A percentile compares a stretch with the other conserved stretches of the same genome.
Evolutionary conservation across 2,329 filamentous ascomycete species (phyloP).

Genomic region (Sporothrix mexicana): DNA sequence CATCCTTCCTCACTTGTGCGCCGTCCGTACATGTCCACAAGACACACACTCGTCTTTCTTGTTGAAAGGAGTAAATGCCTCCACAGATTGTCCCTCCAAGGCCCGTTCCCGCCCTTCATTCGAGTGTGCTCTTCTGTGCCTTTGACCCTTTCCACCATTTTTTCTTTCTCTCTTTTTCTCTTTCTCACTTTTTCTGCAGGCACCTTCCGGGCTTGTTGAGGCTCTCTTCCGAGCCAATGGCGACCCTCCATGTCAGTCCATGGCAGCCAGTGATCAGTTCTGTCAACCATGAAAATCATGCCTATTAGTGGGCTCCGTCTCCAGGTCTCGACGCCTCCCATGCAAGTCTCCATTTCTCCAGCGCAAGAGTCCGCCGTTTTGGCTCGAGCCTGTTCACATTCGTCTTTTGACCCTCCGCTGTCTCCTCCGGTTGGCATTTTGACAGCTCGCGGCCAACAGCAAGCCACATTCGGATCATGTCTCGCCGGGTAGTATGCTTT

Average conservation of each 20-base stretch:
- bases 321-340: too few relatives aligned
- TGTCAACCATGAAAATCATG: not conserved
- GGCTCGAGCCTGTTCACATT: not conserved
- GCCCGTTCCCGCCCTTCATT: not conserved
- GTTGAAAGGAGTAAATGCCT: not conserved
- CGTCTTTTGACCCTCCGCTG: not conserved
- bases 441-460: not conserved
- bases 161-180: not conserved
- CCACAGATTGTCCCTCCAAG: not conserved
- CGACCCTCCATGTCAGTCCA: not conserved
- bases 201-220: not conserved
- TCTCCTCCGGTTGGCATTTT: not conserved
- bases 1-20: not conserved
- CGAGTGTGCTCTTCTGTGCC: too few relatives aligned
- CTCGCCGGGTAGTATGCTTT: not conserved
- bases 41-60: not conserved
- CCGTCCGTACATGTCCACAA: not conserved
- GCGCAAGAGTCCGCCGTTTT: not conserved
- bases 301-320: too few relatives aligned
- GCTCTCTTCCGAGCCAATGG: slow-evolving; percentile 14
- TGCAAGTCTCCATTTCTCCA: not conserved
- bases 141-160: not conserved
- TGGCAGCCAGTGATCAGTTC: too few relatives aligned
- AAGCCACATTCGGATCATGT: slow-evolving; percentile 5
- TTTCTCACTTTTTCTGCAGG: not conserved